phyloP scores from a whole-genome alignment of 2,329 filamentous ascomycete species.

The Aureobasidium zeae region DNA sequence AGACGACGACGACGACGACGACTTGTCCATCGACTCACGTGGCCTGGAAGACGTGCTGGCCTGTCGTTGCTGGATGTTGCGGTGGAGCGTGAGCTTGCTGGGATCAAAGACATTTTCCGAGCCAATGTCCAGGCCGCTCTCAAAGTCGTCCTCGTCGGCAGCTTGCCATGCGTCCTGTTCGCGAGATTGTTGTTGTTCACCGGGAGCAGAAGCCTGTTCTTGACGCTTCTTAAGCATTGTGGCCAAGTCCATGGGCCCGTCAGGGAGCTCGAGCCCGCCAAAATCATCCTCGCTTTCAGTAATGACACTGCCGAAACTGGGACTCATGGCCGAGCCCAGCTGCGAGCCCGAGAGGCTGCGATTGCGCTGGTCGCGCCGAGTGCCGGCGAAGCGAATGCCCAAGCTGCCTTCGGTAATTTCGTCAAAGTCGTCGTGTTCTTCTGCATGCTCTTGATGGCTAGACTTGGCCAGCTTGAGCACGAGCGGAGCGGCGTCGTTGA shows the following conservation, averaged over 20 bases:
- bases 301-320: conserved; percentile 83
- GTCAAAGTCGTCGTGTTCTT: conserved; percentile 63
- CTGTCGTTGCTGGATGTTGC: conserved; percentile 81
- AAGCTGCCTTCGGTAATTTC: conserved; percentile 92
- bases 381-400: conserved; percentile 82
- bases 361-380: conserved; percentile 66
- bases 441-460: not conserved
- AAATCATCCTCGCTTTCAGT: conserved; percentile 86
- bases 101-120: conserved; percentile 73
- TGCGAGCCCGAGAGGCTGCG: conserved; percentile 60
- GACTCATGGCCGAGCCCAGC: conserved; percentile 70
- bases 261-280: conserved; percentile 77
- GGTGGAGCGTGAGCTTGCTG: conserved; percentile 74
- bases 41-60: too few relatives aligned
- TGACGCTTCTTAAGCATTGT: conserved; percentile 62
- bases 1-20: conserved; percentile 54
- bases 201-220: conserved; percentile 41
- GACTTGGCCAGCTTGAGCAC: conserved; percentile 32
- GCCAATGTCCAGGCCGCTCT: conserved; percentile 78
- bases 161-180: conserved; percentile 27
- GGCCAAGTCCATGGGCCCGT: conserved; percentile 72
- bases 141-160: conserved; percentile 59
- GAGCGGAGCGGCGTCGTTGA: conserved; percentile 33
- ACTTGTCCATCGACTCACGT: too few relatives aligned
- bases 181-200: conserved; percentile 28